Evolutionary conservation across 176 grass and related monocot species (phyloP).

Genomic region (Triticum dicoccoides): DNA sequence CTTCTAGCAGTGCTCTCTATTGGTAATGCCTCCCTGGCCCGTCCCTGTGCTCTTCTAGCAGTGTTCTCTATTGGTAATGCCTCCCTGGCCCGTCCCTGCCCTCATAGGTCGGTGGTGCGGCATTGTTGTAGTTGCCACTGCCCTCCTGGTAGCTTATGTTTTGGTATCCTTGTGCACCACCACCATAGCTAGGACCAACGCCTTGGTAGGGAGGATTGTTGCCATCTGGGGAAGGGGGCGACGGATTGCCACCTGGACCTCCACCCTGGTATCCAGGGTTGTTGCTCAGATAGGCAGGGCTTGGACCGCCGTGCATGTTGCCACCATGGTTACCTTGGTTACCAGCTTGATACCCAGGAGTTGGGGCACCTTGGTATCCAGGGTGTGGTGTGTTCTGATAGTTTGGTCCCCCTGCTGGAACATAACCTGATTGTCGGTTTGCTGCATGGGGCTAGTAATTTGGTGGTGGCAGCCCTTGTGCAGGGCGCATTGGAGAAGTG

Average conservation of each 20-base stretch:
- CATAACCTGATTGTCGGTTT: slow-evolving; percentile 33
- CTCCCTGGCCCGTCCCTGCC: not conserved
- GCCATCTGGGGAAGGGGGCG: not conserved
- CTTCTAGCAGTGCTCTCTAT: not conserved
- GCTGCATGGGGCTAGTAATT: slow-evolving; percentile 35
- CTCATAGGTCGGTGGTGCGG: not conserved
- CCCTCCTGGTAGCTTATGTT: not conserved
- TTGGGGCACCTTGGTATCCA: not conserved
- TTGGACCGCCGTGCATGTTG: slow-evolving; percentile 20
- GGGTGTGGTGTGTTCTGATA: slow-evolving; percentile 25
- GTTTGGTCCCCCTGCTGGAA: slow-evolving; percentile 2
- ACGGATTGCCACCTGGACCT: not conserved
- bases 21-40: too few species aligned
- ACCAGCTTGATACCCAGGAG: slow-evolving; percentile 36
- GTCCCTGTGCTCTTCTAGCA: not conserved
- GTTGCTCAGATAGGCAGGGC: slow-evolving; percentile 37
- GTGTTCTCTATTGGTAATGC: slow-evolving; percentile 41
- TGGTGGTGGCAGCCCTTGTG: slow-evolving; percentile 28
- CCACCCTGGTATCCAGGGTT: slow-evolving; percentile 59
- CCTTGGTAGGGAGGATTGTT: slow-evolving; percentile 16
- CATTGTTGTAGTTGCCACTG: not conserved
- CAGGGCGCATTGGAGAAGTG: slow-evolving; percentile 31
- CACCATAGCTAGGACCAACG: slow-evolving; percentile 22
- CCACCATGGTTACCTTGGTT: slow-evolving; percentile 6
- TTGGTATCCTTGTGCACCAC: not conserved